Base-by-base conservation (phyloP, 106 monocot genomes). In the Acorus calamus region DNA sequence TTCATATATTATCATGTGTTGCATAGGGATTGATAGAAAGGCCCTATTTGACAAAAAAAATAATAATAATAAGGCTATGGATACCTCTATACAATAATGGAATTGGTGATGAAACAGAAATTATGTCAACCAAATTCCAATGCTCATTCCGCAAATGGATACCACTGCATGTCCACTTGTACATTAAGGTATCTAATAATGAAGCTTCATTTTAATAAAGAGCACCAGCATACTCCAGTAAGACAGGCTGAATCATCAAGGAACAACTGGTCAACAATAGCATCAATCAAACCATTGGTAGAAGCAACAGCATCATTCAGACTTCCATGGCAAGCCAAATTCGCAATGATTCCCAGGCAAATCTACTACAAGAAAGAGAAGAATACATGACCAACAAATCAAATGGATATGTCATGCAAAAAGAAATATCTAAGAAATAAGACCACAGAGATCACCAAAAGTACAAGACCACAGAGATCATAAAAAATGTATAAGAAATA, bases 321-420 rank as follows among this genome's bases (percentile, higher is more conserved):
- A 72, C 58, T 59, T 65, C 83, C 78, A 74, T 96, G 96, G 52
- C 87, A 96, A 55, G 91, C 83, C 14, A 96, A 60, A 74, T 96
- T 96, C 59, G 87, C 91, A 66, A 91, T 81, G n/a, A 96, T 96
- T 57, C 96, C 96, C 13, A 96, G 73, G 61, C 91, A 96, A 74
- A 96, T 91, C 71, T 96, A 90, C 96, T 96, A 76, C 11, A 74
- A 43, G 67, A 63, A 57, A 44, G 44, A 3, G 47, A 64, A 48
- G 28, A 28, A 28, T 28, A 28, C 28, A 28, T 28, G 28, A 28
- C 28, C 1, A 28, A 28, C 59, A 59, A 28, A 59, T 8, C 14
- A 59, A 13, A 59, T 11, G 11, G 4, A 55, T 55, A 10, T 55
- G 11, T 10, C 4, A 2, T 13, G 11, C 55, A 55, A 28, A 28